These are phyloP conservation scores for Tricholoma hemisulphureum DNA, from an alignment of 768 basidiomycete species.

Conservation along the genomic window DNA sequence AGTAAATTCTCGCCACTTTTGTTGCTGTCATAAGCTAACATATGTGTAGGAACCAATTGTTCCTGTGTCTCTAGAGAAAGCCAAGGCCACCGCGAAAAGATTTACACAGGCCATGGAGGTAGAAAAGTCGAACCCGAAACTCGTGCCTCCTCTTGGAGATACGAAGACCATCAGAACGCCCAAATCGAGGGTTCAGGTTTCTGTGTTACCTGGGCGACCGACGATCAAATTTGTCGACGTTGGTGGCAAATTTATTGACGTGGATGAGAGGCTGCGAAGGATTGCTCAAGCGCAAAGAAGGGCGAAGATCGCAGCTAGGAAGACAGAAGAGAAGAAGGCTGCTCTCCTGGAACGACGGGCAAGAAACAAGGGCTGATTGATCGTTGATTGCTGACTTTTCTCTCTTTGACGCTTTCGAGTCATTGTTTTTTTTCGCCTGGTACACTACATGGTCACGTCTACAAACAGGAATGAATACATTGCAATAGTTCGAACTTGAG, in stretches of 20 bases:
- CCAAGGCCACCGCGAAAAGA: constrained; percentile 39
- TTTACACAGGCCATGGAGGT: constrained; percentile 31
- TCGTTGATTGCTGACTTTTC: no score
- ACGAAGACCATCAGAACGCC: constrained; percentile 38
- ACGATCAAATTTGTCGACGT: constrained; percentile 71
- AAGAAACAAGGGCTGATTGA: neutral
- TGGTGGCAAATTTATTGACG: constrained; percentile 65
- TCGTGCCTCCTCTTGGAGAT: constrained; percentile 39
- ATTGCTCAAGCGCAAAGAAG: constrained; percentile 51
- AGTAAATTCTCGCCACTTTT: constrained; percentile 37
- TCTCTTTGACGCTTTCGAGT: neutral
- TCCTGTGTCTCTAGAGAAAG: constrained; percentile 52
- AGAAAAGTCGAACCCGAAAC: constrained; percentile 37
- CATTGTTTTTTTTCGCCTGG: no score
- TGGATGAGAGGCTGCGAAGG: constrained; percentile 50
- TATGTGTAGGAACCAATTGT: constrained; percentile 58
- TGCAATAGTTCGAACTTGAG: neutral
- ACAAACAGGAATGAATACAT: neutral
- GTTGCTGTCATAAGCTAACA: neutral
- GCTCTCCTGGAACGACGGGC: neutral
- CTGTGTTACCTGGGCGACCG: constrained; percentile 46
- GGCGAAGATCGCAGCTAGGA: constrained; percentile 28
- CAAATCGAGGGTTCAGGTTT: constrained; percentile 35
- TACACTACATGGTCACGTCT: no score
- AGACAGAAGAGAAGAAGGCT: constrained; percentile 23